These are phyloP conservation scores for Pseudozyma sp. DNA, from an alignment of 1,284 basidiomycete species.

Conservation along the genomic window DNA sequence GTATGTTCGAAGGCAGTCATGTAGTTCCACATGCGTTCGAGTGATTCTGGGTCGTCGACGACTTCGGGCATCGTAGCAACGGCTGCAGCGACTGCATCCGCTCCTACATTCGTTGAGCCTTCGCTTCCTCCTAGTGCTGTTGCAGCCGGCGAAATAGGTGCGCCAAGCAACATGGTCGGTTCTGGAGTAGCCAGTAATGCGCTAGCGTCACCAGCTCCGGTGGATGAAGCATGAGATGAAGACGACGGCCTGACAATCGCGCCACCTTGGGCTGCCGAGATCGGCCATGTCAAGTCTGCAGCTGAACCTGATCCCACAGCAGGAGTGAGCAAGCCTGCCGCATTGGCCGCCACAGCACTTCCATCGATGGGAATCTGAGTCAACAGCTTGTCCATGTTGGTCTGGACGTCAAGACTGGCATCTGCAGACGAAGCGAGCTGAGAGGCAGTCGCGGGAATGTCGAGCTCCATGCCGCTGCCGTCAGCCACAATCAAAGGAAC, in stretches of 20 bases:
- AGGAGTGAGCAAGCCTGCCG: conserved; percentile 24
- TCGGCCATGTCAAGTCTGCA: conserved; percentile 17
- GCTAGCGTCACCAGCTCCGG: conserved; percentile 10
- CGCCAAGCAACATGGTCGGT: conserved; percentile 20
- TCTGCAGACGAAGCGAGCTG: conserved; percentile 17
- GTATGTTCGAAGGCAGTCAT: conserved; percentile 47
- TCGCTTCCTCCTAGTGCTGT: not conserved
- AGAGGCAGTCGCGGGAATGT: conserved; percentile 23
- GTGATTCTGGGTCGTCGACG: conserved; percentile 38
- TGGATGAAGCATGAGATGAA: conserved; percentile 11
- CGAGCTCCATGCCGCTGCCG: conserved; percentile 24
- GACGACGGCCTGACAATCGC: conserved; percentile 13
- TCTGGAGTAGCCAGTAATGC: conserved; percentile 16
- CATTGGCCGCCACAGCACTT: conserved; percentile 2
- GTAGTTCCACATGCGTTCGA: conserved; percentile 55
- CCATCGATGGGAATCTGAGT: conserved; percentile 26
- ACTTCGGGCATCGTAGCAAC: conserved; percentile 28
- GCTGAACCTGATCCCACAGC: conserved; percentile 8
- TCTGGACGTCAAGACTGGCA: conserved; percentile 16
- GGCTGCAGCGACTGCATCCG: conserved; percentile 9
- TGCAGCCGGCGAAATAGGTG: conserved; percentile 15
- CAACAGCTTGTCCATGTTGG: conserved; percentile 39
- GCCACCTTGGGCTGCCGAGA: not conserved
- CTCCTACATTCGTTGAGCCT: conserved; percentile 2
- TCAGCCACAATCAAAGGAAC: conserved; percentile 30